Conservation (phyloP, 257 asterid species). For the Nicotiana attenuata region DNA sequence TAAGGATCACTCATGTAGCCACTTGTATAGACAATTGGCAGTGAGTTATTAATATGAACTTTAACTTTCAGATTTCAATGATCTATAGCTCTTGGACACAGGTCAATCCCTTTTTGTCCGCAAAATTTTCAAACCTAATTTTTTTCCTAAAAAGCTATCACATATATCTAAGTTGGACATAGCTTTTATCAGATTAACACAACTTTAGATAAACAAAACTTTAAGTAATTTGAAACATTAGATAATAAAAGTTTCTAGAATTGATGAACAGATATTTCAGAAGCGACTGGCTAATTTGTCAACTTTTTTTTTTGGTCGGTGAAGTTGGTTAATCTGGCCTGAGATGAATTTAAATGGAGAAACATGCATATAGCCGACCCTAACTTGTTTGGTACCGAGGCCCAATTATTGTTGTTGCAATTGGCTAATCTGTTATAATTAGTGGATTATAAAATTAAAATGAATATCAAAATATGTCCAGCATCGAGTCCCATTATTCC, state of each 20-base stretch:
- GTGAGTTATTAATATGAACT: not conserved
- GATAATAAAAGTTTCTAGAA: not conserved
- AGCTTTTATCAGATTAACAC: not conserved
- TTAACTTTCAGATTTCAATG: not conserved
- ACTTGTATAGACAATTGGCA: not conserved
- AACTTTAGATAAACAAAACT: not conserved
- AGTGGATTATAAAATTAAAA: not conserved
- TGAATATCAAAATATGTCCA: not conserved
- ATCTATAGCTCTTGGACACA: not conserved
- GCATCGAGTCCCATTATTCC: not conserved
- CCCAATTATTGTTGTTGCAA: not conserved
- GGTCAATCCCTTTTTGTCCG: not conserved
- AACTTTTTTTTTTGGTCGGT: not conserved
- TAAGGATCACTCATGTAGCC: not conserved
- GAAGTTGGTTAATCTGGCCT: not conserved
- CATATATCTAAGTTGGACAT: not conserved
- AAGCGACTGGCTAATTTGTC: not conserved
- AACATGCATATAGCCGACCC: not conserved
- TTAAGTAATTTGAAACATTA: not conserved
- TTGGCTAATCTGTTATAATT: not conserved
- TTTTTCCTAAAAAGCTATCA: not conserved
- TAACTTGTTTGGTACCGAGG: not conserved
- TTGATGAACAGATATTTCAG: not conserved
- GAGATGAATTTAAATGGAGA: not conserved
- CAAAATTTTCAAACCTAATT: not conserved